Conservation (phyloP, 106 monocot genomes). For the Dioscorea alata region DNA sequence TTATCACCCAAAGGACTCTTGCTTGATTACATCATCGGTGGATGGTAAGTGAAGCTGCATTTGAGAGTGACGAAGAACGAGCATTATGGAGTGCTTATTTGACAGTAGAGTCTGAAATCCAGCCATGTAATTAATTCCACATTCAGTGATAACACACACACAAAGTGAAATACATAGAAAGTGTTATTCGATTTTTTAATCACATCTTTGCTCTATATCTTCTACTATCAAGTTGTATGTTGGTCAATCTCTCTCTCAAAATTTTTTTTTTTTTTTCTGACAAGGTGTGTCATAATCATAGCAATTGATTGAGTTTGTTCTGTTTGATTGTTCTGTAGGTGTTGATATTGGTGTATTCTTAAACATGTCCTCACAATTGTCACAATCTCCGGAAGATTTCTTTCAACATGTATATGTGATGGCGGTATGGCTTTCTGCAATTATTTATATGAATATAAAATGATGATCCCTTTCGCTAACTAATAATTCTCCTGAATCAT, state of each 20-base stretch:
- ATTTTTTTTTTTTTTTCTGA: too few species aligned
- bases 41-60: slow-evolving; percentile 63
- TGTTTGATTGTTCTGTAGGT: slow-evolving; percentile 28
- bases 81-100: slow-evolving; percentile 70
- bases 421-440: slow-evolving; percentile 48
- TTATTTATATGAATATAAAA: background rate
- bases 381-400: slow-evolving; percentile 81
- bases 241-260: too few species aligned
- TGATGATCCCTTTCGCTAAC: background rate
- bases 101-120: slow-evolving; percentile 41
- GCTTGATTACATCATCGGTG: too few species aligned
- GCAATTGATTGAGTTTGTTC: background rate
- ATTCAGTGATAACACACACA: background rate
- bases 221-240: background rate
- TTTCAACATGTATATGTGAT: slow-evolving; percentile 91
- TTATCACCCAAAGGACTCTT: too few species aligned
- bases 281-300: background rate
- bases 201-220: background rate
- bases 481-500: background rate
- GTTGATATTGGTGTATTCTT: slow-evolving; percentile 52
- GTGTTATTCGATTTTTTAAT: too few species aligned
- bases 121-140: slow-evolving; percentile 55
- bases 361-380: slow-evolving; percentile 44
- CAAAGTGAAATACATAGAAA: too few species aligned
- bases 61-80: slow-evolving; percentile 69